Evolutionary conservation across 2,329 filamentous ascomycete species (phyloP), one percentile per base, ranked within the genome.

Genomic region (Cladophialophora yegresii): DNA sequence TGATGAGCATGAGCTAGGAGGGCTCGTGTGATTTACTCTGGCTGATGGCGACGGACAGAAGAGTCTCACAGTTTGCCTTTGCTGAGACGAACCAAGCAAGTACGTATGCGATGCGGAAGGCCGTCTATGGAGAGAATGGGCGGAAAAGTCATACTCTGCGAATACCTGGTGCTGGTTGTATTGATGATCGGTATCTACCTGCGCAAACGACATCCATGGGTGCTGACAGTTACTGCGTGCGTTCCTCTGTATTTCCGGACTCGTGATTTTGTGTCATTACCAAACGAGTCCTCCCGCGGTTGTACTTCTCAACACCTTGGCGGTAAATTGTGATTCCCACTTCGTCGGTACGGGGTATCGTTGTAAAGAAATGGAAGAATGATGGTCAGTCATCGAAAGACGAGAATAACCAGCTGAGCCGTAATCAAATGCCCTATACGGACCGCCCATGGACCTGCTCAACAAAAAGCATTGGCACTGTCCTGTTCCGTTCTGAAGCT

Each of bases 1-100:
- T n/a, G 73, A 63, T 68, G 54, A 54, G 20, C 51, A 13, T 4
- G 26, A 51, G 47, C 47, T 51, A 4, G 9, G 16, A n/a, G 36
- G 36, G 6, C 36, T 43, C n/a, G 36, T n/a, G 13, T 20, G 36
- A 16, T 16, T 5, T 13, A 40, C 36, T 6, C 13, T 16, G 36
- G 13, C 36, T 40, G 36, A 13, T 43, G 36, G n/a, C 16, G 16
- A 20, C 6, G 16, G 36, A 20, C 5, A 8, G 16, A n/a, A 43
- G 36, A n/a, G 13, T 5, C 22, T 51, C 47, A 26, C 47, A 16
- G 20, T 20, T 43, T n/a, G 16, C 16, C n/a, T n/a, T 16, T 1
- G 16, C n/a, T 43, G 36, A 16, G 16, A 43, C 13, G 36, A 8
- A 43, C 36, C 2, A 16, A 43, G 36, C 36, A 43, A 16, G 16